Evolutionary conservation across 345 rosid species (phyloP), one percentile per base, ranked within the genome.

Genomic region (Anastatica hierochuntica): DNA sequence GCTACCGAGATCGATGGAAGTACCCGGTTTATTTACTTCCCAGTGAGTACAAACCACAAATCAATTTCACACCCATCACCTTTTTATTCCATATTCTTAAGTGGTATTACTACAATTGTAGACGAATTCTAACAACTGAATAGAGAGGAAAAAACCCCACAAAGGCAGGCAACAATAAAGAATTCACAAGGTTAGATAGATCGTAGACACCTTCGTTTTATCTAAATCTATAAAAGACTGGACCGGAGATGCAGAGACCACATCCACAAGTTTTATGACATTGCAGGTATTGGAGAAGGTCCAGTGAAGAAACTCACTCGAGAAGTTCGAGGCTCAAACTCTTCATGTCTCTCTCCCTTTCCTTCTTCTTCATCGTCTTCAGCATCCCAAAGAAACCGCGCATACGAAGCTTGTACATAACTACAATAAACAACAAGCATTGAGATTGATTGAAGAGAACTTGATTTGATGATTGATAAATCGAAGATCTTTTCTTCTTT

Each of bases 311-410:
- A 66, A 57, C 53, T 54, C 42, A 59, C 59, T 1, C 40, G 54
- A 10, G 74, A 16, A 27, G 64, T 24, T 13, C 60, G 67, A 43
- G 55, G 19, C 57, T 47, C 57, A 8, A 31, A 18, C 17, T 30
- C 56, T 38, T n/a, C 56, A 12, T 39, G 50, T 35, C 43, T 46
- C 71, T 51, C 40, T n/a, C 47, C 74, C 33, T 65, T 24, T n/a
- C 23, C 67, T 7, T 60, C 78, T 14, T 62, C 80, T 1, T 36
- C 58, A 6, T 50, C 57, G 8, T 47, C 95, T 39, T 84, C 92
- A 20, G 89, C 71, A 17, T 90, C 95, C 96, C 96, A 90, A 9
- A 90, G 88, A 63, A 87, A 90, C 37, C 77, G 67, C 7, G 95
- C 95, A 73, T 87, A 85, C 0, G 98, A 87, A 33, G 98, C 98